A percentile compares a stretch with the other conserved stretches of the same genome.
These are phyloP conservation scores for Entomophthora muscae DNA, from an alignment of 371 early-diverging fungal species.

Conservation along the genomic window DNA sequence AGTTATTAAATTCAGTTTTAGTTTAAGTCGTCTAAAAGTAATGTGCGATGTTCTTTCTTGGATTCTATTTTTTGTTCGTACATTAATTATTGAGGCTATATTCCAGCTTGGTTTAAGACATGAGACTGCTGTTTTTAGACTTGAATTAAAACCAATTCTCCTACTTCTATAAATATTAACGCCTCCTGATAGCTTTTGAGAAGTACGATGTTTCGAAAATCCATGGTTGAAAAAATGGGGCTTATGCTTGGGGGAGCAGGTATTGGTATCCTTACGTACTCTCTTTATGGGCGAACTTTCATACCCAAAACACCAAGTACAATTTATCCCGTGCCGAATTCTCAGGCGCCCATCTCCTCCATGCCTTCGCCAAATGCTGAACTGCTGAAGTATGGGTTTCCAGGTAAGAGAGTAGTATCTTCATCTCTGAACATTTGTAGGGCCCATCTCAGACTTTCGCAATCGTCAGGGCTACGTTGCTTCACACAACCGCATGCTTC, in stretches of 20 bases:
- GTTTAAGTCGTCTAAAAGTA: too few species aligned
- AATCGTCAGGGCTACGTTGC: conserved; percentile 26
- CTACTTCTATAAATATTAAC: too few species aligned
- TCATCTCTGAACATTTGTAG: conserved; percentile 1
- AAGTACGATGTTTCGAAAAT: not conserved
- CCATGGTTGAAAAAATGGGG: not conserved
- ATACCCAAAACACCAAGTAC: not conserved
- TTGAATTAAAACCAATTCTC: too few species aligned
- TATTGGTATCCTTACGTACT: not conserved
- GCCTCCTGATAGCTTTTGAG: too few species aligned
- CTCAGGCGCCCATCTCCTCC: not conserved
- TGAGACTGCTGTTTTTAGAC: too few species aligned
- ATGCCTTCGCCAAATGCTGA: not conserved
- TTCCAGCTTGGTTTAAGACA: too few species aligned
- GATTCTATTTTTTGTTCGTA: too few species aligned
- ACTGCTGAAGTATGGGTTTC: conserved; percentile 8
- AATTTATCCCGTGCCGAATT: not conserved
- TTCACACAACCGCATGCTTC: conserved; percentile 51
- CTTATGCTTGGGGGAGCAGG: not conserved
- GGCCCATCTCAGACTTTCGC: conserved; percentile 6
- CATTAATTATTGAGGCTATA: too few species aligned
- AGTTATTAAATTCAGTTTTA: too few species aligned
- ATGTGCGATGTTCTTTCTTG: too few species aligned
- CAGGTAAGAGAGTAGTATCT: not conserved
- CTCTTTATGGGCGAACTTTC: not conserved